Conservation (phyloP, 768 basidiomycete species). For the Sarcomyxa edulis region DNA sequence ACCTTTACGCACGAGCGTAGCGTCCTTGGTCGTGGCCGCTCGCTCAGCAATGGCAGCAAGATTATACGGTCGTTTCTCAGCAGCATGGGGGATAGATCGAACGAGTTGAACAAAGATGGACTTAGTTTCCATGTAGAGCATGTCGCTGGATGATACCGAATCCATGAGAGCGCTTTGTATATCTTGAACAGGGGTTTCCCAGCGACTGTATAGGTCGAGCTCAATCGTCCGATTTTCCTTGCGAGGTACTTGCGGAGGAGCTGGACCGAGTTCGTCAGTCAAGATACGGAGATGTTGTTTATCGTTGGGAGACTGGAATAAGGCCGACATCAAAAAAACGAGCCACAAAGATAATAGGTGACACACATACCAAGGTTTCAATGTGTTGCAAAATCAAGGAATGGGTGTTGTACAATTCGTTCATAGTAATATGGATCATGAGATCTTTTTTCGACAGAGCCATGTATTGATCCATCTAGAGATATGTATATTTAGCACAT, state of each 20-base stretch:
- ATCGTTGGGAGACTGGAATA: constrained; percentile 84
- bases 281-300: constrained; percentile 96
- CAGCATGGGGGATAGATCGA: constrained; percentile 83
- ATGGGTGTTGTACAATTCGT: constrained; percentile 99
- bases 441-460: constrained; percentile 98
- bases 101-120: constrained; percentile 98
- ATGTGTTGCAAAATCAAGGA: constrained; percentile 92
- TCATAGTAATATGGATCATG: constrained; percentile 96
- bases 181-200: constrained; percentile 99
- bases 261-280: constrained; percentile 91
- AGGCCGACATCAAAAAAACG: constrained; percentile 1
- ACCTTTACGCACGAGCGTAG: constrained; percentile 89
- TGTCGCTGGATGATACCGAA: constrained; percentile 94
- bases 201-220: constrained; percentile 89
- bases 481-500: constrained; percentile 3
- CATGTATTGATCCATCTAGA: constrained; percentile 99
- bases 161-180: constrained; percentile 96
- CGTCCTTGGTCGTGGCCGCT: constrained; percentile 97
- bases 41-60: constrained; percentile 86
- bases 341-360: constrained; percentile 1
- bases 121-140: constrained; percentile 99
- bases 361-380: constrained; percentile 74
- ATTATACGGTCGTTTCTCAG: constrained; percentile 86
- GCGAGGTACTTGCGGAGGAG: constrained; percentile 92
- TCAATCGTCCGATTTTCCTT: constrained; percentile 97